Percentiles rank a stretch among this genome's conserved stretches.
phyloP scores from a whole-genome alignment of 352 stramenopile genomes.

The Phytopythium oedochilum region DNA sequence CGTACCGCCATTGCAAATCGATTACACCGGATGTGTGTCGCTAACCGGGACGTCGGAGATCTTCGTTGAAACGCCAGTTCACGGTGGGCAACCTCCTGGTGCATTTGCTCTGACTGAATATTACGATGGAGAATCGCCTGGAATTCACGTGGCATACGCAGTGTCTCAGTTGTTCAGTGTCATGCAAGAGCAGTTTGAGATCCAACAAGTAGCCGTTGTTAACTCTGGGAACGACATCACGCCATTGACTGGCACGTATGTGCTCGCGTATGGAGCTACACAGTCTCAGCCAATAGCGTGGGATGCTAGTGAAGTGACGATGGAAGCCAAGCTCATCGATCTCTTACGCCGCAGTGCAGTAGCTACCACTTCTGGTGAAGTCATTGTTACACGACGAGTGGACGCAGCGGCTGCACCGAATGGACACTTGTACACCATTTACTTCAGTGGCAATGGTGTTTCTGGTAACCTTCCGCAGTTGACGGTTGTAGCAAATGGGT shows the following conservation, averaged over 20 bases:
- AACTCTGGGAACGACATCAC: constrained; percentile 40
- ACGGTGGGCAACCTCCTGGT: constrained; percentile 22
- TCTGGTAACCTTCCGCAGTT: constrained; percentile 29
- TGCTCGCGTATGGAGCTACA: constrained; percentile 20
- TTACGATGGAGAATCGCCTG: constrained; percentile 54
- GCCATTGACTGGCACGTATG: constrained; percentile 27
- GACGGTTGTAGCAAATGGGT: constrained; percentile 7
- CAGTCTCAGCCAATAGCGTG: constrained; percentile 45
- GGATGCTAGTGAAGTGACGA: constrained; percentile 40
- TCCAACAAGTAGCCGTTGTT: constrained; percentile 49
- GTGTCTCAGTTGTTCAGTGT: constrained; percentile 71
- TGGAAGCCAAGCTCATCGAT: constrained; percentile 22
- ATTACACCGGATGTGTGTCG: constrained; percentile 12
- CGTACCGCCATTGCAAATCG: constrained; percentile 17
- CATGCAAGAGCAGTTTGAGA: constrained; percentile 61
- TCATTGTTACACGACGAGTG: constrained; percentile 47
- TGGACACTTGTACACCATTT: constrained; percentile 70
- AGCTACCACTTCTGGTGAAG: constrained; percentile 16
- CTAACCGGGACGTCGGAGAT: constrained; percentile 9
- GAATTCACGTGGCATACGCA: constrained; percentile 41
- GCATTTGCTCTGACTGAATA: constrained; percentile 38
- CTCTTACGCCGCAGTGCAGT: constrained; percentile 10
- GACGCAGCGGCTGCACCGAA: constrained; percentile 38
- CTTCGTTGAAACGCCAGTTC: constrained; percentile 8
- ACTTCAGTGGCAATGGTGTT: constrained; percentile 53